Evolutionary conservation across 2,329 filamentous ascomycete genomes (phyloP), one percentile per base, ranked within the genome.

Genomic region (Pseudocercospora crystallina): DNA sequence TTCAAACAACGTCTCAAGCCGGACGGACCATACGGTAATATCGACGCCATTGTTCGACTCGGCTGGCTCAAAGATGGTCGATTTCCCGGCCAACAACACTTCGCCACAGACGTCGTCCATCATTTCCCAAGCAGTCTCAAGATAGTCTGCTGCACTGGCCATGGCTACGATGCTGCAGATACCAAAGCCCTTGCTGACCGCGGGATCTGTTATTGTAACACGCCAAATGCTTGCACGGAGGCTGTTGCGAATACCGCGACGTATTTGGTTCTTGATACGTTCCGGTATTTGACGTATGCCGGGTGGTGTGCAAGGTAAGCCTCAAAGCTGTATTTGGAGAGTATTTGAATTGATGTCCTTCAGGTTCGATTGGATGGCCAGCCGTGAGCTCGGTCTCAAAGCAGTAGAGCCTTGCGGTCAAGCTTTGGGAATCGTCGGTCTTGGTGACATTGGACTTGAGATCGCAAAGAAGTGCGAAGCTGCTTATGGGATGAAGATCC

Each of bases 191-290:
- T 89, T 49, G 85, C 80, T 1, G 72, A 80, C 54, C 76, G 76
- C 17, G 66, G 82, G 32, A 80, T 86, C 57, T 69, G 84, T 43
- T 89, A 89, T 71, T 89, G 85, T 74, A 89, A 89, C 69, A 79
- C 81, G 2, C 85, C 85, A 1, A 76, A 81, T 2, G 84, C 85
- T 0, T 84, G 84, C 17, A 83, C 83, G 11, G 86, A 89, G 62
- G 82, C 85, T 2, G 85, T 89, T 1, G 85, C 85, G 43, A 86
- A 89, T 66, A 82, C 87, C 54, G 81, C 84, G n/a, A 74, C 87
- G 30, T 83, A 82, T 58, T 78, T 86, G 58, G 80, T 89, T 5
- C 58, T 80, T 89, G 47, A 80, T 8, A 83, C 81, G n/a, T 89
- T 87, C 71, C 82, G 86, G 43, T 77, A 81, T 38, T 76, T 89